These are phyloP conservation scores for Venturia pyrina DNA, from an alignment of 2,329 filamentous ascomycete species.

Conservation along the genomic window DNA sequence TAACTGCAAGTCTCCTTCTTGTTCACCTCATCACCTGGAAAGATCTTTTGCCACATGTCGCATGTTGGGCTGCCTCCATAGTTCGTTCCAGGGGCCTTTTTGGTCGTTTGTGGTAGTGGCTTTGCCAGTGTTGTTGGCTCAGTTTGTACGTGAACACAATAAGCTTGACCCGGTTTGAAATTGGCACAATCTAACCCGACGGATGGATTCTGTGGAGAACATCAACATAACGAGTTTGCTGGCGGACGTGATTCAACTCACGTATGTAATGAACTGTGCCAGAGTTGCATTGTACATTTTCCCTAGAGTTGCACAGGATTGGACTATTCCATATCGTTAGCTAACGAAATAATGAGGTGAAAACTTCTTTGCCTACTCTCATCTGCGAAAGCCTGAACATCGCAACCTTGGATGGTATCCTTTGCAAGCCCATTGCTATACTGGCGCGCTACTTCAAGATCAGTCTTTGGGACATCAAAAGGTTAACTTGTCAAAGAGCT, in stretches of 20 bases:
- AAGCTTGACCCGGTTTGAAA: not conserved
- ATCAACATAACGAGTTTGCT: not conserved
- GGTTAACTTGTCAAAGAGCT: not conserved
- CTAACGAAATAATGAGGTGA: not conserved
- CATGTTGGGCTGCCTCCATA: not conserved
- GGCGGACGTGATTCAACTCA: not conserved
- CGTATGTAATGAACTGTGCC: not conserved
- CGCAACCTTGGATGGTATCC: not conserved
- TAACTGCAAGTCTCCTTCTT: not conserved
- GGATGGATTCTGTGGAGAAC: not conserved
- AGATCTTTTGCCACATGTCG: not conserved
- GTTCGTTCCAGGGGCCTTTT: not conserved
- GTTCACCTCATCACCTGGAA: not conserved
- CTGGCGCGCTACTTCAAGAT: not conserved
- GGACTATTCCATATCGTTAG: not conserved
- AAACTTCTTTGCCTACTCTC: not conserved
- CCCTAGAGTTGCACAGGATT: not conserved
- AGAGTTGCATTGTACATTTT: not conserved
- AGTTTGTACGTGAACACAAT: not conserved
- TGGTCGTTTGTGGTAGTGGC: not conserved
- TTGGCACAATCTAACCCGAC: not conserved
- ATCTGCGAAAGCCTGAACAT: not conserved
- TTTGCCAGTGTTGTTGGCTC: not conserved
- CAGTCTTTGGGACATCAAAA: not conserved
- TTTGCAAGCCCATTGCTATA: not conserved